Percentiles rank a stretch among this genome's conserved stretches.
These are phyloP conservation scores for Funneliformis mosseae DNA, from an alignment of 192 early-diverging fungal genomes.

Conservation along the genomic window DNA sequence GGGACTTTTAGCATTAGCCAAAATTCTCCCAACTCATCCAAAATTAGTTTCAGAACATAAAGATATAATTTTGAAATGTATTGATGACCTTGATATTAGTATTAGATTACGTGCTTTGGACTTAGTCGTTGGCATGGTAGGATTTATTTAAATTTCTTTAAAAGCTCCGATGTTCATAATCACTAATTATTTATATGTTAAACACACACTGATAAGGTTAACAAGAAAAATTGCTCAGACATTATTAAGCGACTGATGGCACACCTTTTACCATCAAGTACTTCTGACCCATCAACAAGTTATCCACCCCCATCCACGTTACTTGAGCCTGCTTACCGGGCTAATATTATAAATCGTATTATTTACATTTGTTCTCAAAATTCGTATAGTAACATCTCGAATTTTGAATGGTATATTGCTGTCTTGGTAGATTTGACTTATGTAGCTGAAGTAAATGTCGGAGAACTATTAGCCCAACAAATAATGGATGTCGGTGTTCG, in stretches of 20 bases:
- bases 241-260: conserved; percentile 84
- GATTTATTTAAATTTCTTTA: neutral
- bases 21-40: conserved; percentile 84
- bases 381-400: conserved; percentile 79
- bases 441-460: conserved; percentile 76
- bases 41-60: conserved; percentile 79
- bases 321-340: conserved; percentile 72
- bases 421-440: conserved; percentile 79
- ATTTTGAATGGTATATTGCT: conserved; percentile 96
- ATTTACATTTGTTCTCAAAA: conserved; percentile 81
- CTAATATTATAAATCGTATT: conserved; percentile 81
- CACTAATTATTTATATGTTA: neutral
- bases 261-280: conserved; percentile 68
- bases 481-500: conserved; percentile 90
- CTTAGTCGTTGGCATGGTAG: conserved; percentile 81
- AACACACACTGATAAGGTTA: conserved; percentile 51
- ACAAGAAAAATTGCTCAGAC: conserved; percentile 74
- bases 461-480: conserved; percentile 66
- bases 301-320: conserved; percentile 43
- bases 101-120: conserved; percentile 91
- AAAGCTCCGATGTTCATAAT: neutral
- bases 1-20: conserved; percentile 82
- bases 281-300: conserved; percentile 35
- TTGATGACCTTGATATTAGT: conserved; percentile 90
- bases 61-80: conserved; percentile 81